Base-by-base conservation (phyloP, 768 basidiomycete species). In the Mycena rebaudengoi region DNA sequence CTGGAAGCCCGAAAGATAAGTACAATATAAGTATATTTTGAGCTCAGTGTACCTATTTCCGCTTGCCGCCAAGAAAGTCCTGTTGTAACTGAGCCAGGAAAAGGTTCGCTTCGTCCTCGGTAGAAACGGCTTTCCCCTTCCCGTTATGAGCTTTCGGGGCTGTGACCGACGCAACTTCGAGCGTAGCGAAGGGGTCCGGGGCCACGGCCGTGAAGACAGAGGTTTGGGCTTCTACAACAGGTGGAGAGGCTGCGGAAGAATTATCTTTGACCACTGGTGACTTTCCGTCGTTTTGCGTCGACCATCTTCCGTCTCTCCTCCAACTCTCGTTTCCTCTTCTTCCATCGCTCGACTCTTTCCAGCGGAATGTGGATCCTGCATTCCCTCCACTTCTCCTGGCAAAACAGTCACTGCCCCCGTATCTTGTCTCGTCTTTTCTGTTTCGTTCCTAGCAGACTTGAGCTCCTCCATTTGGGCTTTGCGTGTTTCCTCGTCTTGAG, bases 381-480 rank as follows among this genome's bases (percentile, higher is more conserved):
- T 90, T 3, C 93, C 94, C 71, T 94, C 93, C 18, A 89, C 78
- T 70, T 91, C 90, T n/a, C 92, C 91, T 5, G 89, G 87, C 56
- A 74, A 79, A 59, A 88, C 71, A 70, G 91, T 86, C 39, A 83
- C 73, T 4, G 89, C 91, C 14, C 88, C 91, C 18, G 78, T 65
- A 53, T 89, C 89, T 65, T 84, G 81, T 67, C 90, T 80, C 26
- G 79, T 81, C 63, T 80, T 79, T 71, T 87, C 86, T 0, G 96
- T 97, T 73, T 96, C 92, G 45, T 85, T 83, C 41, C 94, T 82
- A 3, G 83, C 84, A 5, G 78, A 73, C 60, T 84, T 86, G 13
- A 99, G 79, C 57, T 91, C 92, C 59, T 93, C 93, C 94, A 96
- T 93, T 74, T 98, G 90, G 50, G 81, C 79, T 66, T 79, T 79